phyloP scores from a whole-genome alignment of 1,284 basidiomycete species.

The Ganoderma meredithae region DNA sequence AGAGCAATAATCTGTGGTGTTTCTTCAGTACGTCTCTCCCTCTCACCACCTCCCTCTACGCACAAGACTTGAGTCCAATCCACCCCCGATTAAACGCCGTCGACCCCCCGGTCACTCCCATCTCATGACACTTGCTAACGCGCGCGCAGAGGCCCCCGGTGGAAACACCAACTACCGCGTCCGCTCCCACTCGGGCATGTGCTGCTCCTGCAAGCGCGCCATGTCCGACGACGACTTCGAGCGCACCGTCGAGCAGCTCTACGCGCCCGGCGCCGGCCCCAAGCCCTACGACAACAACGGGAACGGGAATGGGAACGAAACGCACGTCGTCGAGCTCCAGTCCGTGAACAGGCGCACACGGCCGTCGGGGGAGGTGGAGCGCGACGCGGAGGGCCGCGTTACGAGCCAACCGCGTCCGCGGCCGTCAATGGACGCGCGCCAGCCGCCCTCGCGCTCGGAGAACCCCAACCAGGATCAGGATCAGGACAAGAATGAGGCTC shows the following conservation, averaged over 20 bases:
- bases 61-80: too few relatives aligned
- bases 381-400: conserved; percentile 5
- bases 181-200: conserved; percentile 12
- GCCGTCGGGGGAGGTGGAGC: background rate
- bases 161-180: conserved; percentile 1
- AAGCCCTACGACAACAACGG: conserved; percentile 8
- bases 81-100: background rate
- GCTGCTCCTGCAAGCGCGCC: conserved; percentile 27
- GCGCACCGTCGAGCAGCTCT: conserved; percentile 32
- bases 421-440: conserved; percentile 27
- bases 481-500: background rate
- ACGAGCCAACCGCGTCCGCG: conserved; percentile 27
- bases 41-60: too few relatives aligned
- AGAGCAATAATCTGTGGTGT: conserved; percentile 25
- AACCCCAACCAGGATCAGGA: background rate
- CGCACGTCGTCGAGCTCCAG: conserved; percentile 30
- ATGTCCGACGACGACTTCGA: conserved; percentile 32
- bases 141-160: background rate
- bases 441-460: conserved; percentile 9
- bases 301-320: conserved; percentile 1
- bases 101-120: background rate
- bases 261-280: conserved; percentile 19
- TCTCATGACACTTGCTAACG: background rate
- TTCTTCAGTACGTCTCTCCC: conserved; percentile 26
- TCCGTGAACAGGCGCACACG: conserved; percentile 7